Conservation (phyloP, 2,329 filamentous ascomycete species). For the Fusarium annulatum region DNA sequence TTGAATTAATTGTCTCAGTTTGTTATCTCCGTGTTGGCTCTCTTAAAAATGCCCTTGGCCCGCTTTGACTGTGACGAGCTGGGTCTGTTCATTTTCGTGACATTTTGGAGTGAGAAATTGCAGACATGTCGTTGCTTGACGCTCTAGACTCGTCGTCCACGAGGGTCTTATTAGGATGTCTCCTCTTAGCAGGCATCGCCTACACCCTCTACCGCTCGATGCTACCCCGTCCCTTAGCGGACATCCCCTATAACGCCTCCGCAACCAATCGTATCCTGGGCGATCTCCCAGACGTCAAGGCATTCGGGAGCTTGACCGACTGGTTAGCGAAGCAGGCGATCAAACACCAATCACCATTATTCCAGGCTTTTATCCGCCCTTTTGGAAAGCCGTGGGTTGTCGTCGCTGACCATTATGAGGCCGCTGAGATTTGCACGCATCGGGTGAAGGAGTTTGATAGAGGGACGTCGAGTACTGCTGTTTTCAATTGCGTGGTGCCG, state of each 20-base stretch:
- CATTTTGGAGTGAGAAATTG: background rate
- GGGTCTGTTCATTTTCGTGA: background rate
- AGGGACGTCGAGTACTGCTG: conserved; percentile 1
- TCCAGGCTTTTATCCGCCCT: conserved; percentile 25
- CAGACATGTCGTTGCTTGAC: background rate
- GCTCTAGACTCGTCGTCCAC: background rate
- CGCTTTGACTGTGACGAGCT: background rate
- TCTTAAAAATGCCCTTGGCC: background rate
- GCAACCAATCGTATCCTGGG: conserved; percentile 27
- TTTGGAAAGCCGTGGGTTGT: conserved; percentile 27
- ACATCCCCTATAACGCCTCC: conserved; percentile 22
- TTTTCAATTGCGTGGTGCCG: conserved; percentile 21
- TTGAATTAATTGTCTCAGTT: conserved; percentile 5
- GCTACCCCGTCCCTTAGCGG: conserved; percentile 19
- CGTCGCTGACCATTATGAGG: conserved; percentile 32
- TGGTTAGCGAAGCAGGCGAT: conserved; percentile 19
- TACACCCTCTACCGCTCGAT: conserved; percentile 20
- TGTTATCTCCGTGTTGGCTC: background rate
- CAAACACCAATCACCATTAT: conserved; percentile 22
- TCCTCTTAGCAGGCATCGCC: conserved; percentile 3
- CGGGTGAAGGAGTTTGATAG: conserved; percentile 32
- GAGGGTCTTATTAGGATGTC: background rate
- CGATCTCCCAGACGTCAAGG: conserved; percentile 17
- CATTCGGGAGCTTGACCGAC: conserved; percentile 21
- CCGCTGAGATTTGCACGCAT: conserved; percentile 23